Conservation (phyloP, 805 yeast genomes). For the Kuraishia cidri region DNA sequence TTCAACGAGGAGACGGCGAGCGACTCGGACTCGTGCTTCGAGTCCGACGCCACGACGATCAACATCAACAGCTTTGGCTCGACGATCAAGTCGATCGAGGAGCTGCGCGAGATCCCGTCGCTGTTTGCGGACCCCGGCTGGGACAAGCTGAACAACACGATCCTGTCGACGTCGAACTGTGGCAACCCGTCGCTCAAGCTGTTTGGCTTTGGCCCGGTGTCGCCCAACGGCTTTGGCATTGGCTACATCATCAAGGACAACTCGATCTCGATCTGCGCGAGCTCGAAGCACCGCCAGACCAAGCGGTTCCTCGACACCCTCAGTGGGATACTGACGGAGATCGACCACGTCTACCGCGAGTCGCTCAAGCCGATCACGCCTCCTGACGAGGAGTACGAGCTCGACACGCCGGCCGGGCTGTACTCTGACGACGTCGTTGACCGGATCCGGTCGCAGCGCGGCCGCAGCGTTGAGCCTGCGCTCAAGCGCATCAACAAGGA, state of each 20-base stretch:
- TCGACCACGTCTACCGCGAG: conserved; percentile 37
- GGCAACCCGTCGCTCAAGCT: conserved; percentile 83
- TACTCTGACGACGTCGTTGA: conserved; percentile 10
- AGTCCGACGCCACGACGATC: conserved; percentile 21
- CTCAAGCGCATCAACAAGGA: conserved; percentile 11
- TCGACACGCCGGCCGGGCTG: conserved; percentile 4
- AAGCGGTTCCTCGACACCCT: conserved; percentile 65
- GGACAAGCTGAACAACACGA: conserved; percentile 75
- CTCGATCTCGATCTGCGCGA: conserved; percentile 69
- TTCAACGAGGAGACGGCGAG: conserved; percentile 15
- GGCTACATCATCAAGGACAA: conserved; percentile 83
- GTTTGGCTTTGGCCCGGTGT: conserved; percentile 90
- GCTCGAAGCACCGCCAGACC: conserved; percentile 87
- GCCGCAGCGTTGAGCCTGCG: conserved; percentile 1
- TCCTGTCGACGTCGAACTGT: conserved; percentile 80
- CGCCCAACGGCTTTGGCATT: conserved; percentile 87
- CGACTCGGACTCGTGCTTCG: conserved; percentile 12
- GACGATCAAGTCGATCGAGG: conserved; percentile 11
- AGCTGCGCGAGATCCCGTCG: conserved; percentile 45
- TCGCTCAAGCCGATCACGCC: conserved; percentile 10
- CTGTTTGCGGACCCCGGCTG: conserved; percentile 83
- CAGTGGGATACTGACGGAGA: conserved; percentile 51
- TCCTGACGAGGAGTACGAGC: conserved; percentile 4
- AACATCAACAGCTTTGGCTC: conserved; percentile 16
- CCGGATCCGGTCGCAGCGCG: conserved; percentile 7